phyloP scores from a whole-genome alignment of 1,139 yeast genomes.

The Arxiozyma telluris region DNA sequence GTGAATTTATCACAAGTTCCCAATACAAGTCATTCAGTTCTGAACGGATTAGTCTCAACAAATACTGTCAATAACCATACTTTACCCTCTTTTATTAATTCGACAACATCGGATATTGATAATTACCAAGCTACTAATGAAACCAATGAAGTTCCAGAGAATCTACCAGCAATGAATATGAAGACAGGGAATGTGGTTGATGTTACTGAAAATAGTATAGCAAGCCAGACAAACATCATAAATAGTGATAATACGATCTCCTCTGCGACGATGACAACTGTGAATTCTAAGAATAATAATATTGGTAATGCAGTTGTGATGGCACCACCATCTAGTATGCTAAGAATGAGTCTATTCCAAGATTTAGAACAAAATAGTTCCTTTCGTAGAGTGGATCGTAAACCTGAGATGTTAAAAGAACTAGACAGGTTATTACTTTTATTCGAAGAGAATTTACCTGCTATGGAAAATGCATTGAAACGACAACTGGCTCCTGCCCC shows the following conservation, averaged over 20 bases:
- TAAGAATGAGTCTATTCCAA: conserved; percentile 25
- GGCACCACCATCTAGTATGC: conserved; percentile 23
- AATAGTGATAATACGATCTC: neutral
- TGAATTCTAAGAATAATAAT: neutral
- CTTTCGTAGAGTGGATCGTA: conserved; percentile 17
- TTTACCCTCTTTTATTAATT: neutral
- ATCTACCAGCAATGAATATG: neutral
- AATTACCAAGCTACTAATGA: neutral
- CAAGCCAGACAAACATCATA: neutral
- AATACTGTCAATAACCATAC: neutral
- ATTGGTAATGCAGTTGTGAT: conserved; percentile 7
- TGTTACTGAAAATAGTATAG: neutral
- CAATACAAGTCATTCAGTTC: neutral
- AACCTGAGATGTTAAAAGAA: conserved; percentile 26
- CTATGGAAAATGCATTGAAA: conserved; percentile 24
- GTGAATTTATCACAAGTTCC: neutral
- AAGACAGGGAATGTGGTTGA: neutral
- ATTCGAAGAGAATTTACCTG: conserved; percentile 28
- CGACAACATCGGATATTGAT: neutral
- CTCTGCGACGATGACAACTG: neutral
- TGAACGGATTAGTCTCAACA: neutral
- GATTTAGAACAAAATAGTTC: conserved; percentile 18
- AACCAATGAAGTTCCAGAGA: neutral
- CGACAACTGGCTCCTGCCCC: conserved; percentile 11
- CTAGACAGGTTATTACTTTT: conserved; percentile 21